phyloP scores from a whole-genome alignment of 495 filamentous ascomycete genomes.

The Pyrenula massariospora region DNA sequence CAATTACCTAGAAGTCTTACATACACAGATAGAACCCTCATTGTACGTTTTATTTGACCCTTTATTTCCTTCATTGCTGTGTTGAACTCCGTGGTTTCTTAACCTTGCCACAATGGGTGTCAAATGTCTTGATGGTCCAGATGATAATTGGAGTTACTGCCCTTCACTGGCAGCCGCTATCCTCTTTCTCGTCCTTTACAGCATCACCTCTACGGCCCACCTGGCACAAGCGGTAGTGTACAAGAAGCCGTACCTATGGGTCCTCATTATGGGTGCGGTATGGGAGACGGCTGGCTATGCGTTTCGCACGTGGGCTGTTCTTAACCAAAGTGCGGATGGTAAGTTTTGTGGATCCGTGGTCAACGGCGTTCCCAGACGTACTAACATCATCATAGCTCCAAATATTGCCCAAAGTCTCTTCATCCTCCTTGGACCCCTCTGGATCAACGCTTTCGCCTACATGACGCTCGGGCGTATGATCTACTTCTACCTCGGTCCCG shows the following conservation, averaged over 20 bases:
- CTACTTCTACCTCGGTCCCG: slow-evolving; percentile 35
- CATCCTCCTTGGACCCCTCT: slow-evolving; percentile 18
- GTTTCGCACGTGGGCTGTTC: slow-evolving; percentile 10
- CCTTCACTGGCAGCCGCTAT: slow-evolving; percentile 15
- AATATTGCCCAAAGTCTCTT: slow-evolving; percentile 10
- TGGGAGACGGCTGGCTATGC: slow-evolving; percentile 35
- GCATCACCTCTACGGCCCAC: slow-evolving; percentile 14
- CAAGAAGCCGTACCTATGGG: slow-evolving; percentile 37
- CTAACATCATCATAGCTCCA: slow-evolving; percentile 10
- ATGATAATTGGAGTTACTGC: slow-evolving; percentile 15
- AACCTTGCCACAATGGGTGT: too few species aligned
- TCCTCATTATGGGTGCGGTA: slow-evolving; percentile 32
- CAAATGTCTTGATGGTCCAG: too few species aligned
- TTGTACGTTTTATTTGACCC: too few species aligned
- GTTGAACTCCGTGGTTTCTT: too few species aligned
- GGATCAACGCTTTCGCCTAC: slow-evolving; percentile 58
- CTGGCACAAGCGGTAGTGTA: slow-evolving; percentile 20
- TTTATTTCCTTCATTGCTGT: too few species aligned
- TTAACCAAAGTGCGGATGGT: background rate
- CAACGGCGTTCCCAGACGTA: too few species aligned
- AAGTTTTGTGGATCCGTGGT: too few species aligned
- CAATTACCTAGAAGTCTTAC: too few species aligned
- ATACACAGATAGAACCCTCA: too few species aligned
- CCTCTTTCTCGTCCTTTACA: slow-evolving; percentile 19
- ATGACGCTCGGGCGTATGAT: slow-evolving; percentile 57